Evolutionary conservation across 164 flowering plant genomes (phyloP).

Genomic region (Berberis thunbergii): DNA sequence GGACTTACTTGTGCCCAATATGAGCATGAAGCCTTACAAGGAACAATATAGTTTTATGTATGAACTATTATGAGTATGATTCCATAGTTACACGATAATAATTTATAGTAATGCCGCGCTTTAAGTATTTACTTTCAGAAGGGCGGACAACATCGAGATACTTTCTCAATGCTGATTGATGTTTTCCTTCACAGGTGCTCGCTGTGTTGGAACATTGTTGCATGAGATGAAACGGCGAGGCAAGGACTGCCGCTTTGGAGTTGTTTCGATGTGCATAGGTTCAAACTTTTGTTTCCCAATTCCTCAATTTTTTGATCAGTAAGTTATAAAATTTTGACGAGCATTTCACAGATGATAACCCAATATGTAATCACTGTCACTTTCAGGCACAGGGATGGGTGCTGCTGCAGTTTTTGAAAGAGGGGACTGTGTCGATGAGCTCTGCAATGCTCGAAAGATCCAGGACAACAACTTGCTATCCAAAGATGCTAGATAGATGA

Average conservation of each 20-base stretch:
- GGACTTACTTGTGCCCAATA: too few relatives aligned
- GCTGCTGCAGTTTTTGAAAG: slow-evolving; percentile 97
- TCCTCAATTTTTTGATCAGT: background rate
- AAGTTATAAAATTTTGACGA: background rate
- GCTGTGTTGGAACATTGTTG: slow-evolving; percentile 87
- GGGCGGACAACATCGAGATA: background rate
- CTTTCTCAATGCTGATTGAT: background rate
- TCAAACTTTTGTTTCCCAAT: slow-evolving; percentile 5
- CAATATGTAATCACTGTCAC: too few relatives aligned
- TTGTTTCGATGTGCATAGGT: slow-evolving; percentile 97
- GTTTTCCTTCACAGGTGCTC: slow-evolving; percentile 51
- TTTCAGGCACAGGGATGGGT: slow-evolving; percentile 92
- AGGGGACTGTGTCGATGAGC: slow-evolving; percentile 67
- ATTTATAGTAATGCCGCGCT: too few relatives aligned
- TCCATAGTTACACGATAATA: too few relatives aligned
- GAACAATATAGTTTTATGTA: too few relatives aligned
- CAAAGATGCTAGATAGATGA: slow-evolving; percentile 41
- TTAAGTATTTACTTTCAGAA: background rate
- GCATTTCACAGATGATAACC: background rate
- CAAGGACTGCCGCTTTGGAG: slow-evolving; percentile 86
- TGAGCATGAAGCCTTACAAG: too few relatives aligned
- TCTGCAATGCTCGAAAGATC: slow-evolving; percentile 47
- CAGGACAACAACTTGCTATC: slow-evolving; percentile 37
- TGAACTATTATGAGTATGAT: too few relatives aligned
- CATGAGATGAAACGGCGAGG: slow-evolving; percentile 98